Conservation (phyloP, 108 stramenopile genomes). For the Fistulifera solaris region DNA sequence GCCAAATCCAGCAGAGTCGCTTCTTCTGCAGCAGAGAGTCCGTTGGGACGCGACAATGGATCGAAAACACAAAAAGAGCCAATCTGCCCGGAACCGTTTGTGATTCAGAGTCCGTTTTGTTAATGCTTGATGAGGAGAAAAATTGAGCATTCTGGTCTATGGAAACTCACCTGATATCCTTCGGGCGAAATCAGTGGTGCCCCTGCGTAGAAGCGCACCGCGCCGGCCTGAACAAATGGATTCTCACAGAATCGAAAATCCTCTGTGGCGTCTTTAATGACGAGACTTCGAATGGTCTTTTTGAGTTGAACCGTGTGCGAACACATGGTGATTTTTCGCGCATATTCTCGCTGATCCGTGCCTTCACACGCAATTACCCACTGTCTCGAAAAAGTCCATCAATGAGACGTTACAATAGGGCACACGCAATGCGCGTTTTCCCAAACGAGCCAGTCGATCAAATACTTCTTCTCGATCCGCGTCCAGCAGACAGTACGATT, state of each 20-base stretch:
- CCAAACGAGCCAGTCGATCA: constrained; percentile 33
- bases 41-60: constrained; percentile 46
- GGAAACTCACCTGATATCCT: constrained; percentile 28
- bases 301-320: background rate
- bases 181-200: constrained; percentile 63
- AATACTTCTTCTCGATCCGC: constrained; percentile 44
- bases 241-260: constrained; percentile 57
- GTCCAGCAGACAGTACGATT: constrained; percentile 56
- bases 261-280: constrained; percentile 36
- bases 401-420: constrained; percentile 63
- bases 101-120: no score
- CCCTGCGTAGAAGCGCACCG: constrained; percentile 81
- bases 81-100: constrained; percentile 17
- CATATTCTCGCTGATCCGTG: background rate
- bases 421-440: constrained; percentile 46
- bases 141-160: no score
- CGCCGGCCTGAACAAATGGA: constrained; percentile 49
- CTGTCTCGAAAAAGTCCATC: constrained; percentile 8
- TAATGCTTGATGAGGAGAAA: no score
- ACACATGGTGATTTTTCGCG: no score
- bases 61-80: constrained; percentile 84
- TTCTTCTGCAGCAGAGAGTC: constrained; percentile 44
- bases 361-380: background rate
- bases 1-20: constrained; percentile 61
- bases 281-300: background rate